phyloP scores from a whole-genome alignment of 306 rosid species.

The Dryas drummondii region DNA sequence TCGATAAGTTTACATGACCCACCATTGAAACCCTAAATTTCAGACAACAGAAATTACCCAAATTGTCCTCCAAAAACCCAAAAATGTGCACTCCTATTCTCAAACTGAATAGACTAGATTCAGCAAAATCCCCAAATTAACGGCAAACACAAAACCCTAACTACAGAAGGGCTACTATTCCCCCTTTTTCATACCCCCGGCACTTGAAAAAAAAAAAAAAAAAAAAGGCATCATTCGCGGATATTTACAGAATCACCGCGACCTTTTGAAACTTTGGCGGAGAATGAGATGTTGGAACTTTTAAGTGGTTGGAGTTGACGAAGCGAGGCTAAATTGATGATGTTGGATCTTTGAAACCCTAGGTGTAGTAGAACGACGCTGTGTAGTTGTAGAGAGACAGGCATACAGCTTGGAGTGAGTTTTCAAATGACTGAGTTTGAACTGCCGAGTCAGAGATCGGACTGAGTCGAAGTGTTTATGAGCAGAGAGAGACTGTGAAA shows the following conservation, averaged over 20 bases:
- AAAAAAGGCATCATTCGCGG: background rate
- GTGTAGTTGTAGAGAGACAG: background rate
- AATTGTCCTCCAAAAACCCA: background rate
- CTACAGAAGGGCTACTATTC: background rate
- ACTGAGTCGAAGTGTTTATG: constrained; percentile 4
- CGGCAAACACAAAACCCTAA: constrained; percentile 11
- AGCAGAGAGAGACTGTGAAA: background rate
- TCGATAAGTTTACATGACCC: constrained; percentile 10
- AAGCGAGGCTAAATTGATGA: background rate
- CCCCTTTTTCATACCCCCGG: background rate
- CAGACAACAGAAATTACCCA: background rate
- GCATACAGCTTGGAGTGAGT: constrained; percentile 9
- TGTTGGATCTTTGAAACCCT: background rate
- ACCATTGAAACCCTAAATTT: constrained; percentile 22
- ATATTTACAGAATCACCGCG: background rate
- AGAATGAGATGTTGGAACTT: background rate
- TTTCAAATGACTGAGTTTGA: constrained; percentile 6
- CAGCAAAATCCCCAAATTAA: constrained; percentile 11
- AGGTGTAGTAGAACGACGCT: background rate
- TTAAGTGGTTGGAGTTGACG: background rate
- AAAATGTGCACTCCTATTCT: background rate
- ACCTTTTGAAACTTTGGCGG: background rate
- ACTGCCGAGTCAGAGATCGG: constrained; percentile 12
- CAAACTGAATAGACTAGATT: background rate
- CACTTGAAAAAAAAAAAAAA: background rate